Base-by-base conservation (phyloP, 1,139 yeast genomes). In the Eremothecium gossypii region DNA sequence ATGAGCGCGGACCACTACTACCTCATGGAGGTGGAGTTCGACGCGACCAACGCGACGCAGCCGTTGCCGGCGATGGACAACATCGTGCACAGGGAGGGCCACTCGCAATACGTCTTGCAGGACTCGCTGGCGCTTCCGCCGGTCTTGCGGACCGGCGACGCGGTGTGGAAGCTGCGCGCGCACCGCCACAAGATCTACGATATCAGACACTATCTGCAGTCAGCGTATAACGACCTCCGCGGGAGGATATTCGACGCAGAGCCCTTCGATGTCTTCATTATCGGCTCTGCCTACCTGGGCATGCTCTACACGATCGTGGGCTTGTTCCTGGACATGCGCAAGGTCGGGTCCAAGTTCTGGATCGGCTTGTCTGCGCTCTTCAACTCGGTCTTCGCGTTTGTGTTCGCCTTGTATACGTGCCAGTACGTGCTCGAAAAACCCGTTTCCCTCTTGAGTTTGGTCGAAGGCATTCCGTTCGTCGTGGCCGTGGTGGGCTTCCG, bases 401-500 rank as follows among this genome's bases (percentile, higher is more conserved):
- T 89, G 50, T 76, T 85, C 54, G 96, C 96, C 2, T 71, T 86
- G 52, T 76, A 80, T 49, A 73, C 87, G 27, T 76, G 86, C 28
- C 63, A 63, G 13, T 57, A 57, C 40, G 62, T 73, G 41, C 57
- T 79, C n/a, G 66, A 70, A 33, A 60, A 72, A 36, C 73, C 71
- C 41, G 83, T 91, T 30, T 78, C 95, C 6, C 70, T 86, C 45
- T 68, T 84, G 46, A 79, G 87, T 47, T 70, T 91, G 52, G 77
- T 91, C 42, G 97, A 91, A 68, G 97, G 97, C 9, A 68, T 91
- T 40, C 98, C 98, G 23, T 91, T 91, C 64, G 72, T 91, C 55
- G 95, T 89, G 14, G 91, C 95, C 23, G 81, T 89, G 8, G 78
- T 91, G 56, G 98, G 98, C 1, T 91, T 91, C 66, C 89, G 87